phyloP scores from a whole-genome alignment of 2,329 filamentous ascomycete species.

The Dactylellina sp. region DNA sequence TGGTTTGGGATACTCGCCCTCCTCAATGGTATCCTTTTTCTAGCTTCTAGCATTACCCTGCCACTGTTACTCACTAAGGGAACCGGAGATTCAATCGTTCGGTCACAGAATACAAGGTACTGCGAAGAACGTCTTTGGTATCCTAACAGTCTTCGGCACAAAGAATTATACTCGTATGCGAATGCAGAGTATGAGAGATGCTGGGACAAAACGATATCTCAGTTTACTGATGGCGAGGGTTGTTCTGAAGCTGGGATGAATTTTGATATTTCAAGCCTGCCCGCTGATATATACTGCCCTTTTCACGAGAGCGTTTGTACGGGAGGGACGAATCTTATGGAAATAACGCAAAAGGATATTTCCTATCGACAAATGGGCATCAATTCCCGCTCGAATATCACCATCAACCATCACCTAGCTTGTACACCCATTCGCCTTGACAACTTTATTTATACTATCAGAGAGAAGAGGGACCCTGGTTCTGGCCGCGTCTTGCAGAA shows the following conservation, averaged over 20 bases:
- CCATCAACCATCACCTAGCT: conserved; percentile 2
- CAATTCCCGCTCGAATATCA: conserved; percentile 1
- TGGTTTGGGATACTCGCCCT: conserved; percentile 8
- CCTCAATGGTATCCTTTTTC: conserved; percentile 1
- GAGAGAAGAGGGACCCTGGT: too few relatives aligned
- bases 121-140: conserved; percentile 1
- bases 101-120: neutral
- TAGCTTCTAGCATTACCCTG: neutral
- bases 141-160: neutral
- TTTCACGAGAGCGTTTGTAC: neutral
- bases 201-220: neutral
- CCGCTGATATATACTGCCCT: conserved; percentile 12
- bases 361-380: neutral
- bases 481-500: too few relatives aligned
- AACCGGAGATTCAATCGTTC: neutral
- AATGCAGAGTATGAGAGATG: conserved; percentile 11
- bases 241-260: neutral
- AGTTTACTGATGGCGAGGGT: neutral
- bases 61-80: conserved; percentile 7
- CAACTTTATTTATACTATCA: neutral
- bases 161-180: neutral
- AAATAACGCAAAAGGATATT: conserved; percentile 5
- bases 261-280: neutral
- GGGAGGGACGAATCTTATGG: neutral
- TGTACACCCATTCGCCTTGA: neutral